These are phyloP conservation scores for Angomonas ambiguus DNA, from an alignment of 208 protist species.

Conservation along the genomic window DNA sequence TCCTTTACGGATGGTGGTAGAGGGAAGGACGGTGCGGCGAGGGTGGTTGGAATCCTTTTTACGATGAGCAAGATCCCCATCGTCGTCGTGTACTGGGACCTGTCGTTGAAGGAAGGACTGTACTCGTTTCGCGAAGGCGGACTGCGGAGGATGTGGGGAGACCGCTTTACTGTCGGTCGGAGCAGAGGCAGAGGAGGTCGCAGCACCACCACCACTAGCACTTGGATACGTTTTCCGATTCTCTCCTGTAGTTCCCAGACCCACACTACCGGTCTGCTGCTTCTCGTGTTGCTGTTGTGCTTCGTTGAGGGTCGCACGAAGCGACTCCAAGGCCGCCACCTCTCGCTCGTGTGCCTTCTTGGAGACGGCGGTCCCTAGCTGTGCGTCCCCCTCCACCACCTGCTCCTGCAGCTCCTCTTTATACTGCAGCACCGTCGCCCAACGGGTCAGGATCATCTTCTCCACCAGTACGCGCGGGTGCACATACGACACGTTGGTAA, in stretches of 20 bases:
- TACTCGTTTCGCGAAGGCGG: slow-evolving; percentile 47
- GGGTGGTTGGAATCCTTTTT: background rate
- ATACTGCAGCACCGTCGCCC: slow-evolving; percentile 78
- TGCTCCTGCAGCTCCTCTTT: slow-evolving; percentile 23
- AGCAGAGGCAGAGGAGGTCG: background rate
- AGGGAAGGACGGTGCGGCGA: too few species aligned
- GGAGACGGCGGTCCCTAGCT: background rate
- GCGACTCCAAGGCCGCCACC: slow-evolving; percentile 12
- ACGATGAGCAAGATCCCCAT: background rate
- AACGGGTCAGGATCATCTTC: slow-evolving; percentile 80
- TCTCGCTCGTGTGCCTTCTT: slow-evolving; percentile 10
- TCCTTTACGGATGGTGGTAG: background rate
- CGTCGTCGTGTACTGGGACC: background rate
- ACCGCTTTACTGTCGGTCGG: background rate
- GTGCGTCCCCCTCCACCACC: background rate
- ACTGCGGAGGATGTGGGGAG: slow-evolving; percentile 15
- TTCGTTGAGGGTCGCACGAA: slow-evolving; percentile 9
- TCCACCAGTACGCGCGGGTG: slow-evolving; percentile 76
- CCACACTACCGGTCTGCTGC: too few species aligned
- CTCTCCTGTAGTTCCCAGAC: too few species aligned
- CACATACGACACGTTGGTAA: slow-evolving; percentile 60
- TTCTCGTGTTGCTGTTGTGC: background rate
- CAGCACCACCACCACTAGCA: too few species aligned
- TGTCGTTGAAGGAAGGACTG: slow-evolving; percentile 42
- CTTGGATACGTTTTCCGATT: too few species aligned